A percentile compares a stretch with the other conserved stretches of the same genome.
phyloP scores from a whole-genome alignment of 2,329 filamentous ascomycete species.

The Diaporthe aspalathi region DNA sequence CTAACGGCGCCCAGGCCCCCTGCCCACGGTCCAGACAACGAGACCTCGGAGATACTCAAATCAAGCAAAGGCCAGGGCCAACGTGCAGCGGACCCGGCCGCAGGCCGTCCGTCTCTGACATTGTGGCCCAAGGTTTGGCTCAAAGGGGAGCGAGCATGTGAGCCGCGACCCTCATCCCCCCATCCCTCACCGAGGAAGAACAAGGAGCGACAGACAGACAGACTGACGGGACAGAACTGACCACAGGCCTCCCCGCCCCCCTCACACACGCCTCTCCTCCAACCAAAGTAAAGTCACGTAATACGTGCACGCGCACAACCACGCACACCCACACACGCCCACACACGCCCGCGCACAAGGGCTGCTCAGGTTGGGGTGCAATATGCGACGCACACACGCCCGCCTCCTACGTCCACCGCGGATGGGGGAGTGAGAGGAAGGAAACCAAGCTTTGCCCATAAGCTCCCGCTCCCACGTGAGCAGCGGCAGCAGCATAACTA shows the following conservation, averaged over 20 bases:
- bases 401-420: no score
- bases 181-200: neutral
- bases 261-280: neutral
- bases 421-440: no score
- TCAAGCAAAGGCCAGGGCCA: neutral
- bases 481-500: neutral
- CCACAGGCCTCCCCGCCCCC: neutral
- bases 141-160: neutral
- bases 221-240: no score
- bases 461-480: slow-evolving; percentile 23
- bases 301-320: neutral
- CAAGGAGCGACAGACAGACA: neutral
- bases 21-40: no score
- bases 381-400: no score
- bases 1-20: neutral
- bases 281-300: neutral
- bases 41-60: slow-evolving; percentile 3
- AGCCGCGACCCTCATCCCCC: neutral
- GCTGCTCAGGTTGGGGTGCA: no score
- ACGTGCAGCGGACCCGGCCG: slow-evolving; percentile 21
- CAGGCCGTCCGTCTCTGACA: slow-evolving; percentile 5
- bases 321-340: no score
- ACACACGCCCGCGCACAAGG: no score
- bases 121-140: neutral
- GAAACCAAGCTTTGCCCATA: neutral